Percentiles rank a stretch among this genome's conserved stretches.
Conservation (phyloP, 192 early-diverging fungal species). For the Coemansia sp. region DNA sequence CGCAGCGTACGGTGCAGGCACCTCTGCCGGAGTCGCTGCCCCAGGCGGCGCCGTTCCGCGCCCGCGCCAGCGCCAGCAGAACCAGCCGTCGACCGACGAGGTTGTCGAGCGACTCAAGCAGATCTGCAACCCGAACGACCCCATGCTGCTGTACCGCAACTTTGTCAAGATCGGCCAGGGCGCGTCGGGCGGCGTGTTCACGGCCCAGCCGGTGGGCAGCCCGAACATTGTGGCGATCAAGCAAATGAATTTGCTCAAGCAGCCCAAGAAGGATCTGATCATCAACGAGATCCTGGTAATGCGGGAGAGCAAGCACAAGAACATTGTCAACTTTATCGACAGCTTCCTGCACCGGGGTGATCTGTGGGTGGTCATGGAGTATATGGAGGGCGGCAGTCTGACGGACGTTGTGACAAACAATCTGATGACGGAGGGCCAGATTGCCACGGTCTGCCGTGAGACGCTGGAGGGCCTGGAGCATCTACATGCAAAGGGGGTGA, state of each 20-base stretch:
- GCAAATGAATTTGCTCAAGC: slow-evolving; percentile 80
- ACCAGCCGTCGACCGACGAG: slow-evolving; percentile 62
- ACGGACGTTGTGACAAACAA: slow-evolving; percentile 96
- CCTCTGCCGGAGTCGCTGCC: slow-evolving; percentile 30
- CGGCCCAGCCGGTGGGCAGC: slow-evolving; percentile 68
- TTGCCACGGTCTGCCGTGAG: slow-evolving; percentile 89
- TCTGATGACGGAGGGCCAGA: slow-evolving; percentile 83
- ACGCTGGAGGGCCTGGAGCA: slow-evolving; percentile 67
- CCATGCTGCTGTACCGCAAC: slow-evolving; percentile 83
- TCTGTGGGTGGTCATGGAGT: slow-evolving; percentile 98
- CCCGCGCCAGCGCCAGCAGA: slow-evolving; percentile 52
- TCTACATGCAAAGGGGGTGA: slow-evolving; percentile 74
- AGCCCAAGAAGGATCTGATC: slow-evolving; percentile 83
- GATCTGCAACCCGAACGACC: slow-evolving; percentile 93
- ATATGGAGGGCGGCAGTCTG: slow-evolving; percentile 96
- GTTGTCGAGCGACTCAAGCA: slow-evolving; percentile 75
- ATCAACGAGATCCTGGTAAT: slow-evolving; percentile 90
- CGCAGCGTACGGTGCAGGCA: no score
- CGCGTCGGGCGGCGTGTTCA: slow-evolving; percentile 93
- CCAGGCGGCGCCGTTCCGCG: slow-evolving; percentile 49
- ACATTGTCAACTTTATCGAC: slow-evolving; percentile 96
- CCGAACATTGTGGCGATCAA: slow-evolving; percentile 84
- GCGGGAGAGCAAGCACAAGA: slow-evolving; percentile 85
- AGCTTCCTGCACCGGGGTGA: slow-evolving; percentile 74
- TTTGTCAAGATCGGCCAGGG: slow-evolving; percentile 96